Evolutionary conservation across 176 grass and related monocot genomes (phyloP).

Genomic region (Elymus sibiricus): DNA sequence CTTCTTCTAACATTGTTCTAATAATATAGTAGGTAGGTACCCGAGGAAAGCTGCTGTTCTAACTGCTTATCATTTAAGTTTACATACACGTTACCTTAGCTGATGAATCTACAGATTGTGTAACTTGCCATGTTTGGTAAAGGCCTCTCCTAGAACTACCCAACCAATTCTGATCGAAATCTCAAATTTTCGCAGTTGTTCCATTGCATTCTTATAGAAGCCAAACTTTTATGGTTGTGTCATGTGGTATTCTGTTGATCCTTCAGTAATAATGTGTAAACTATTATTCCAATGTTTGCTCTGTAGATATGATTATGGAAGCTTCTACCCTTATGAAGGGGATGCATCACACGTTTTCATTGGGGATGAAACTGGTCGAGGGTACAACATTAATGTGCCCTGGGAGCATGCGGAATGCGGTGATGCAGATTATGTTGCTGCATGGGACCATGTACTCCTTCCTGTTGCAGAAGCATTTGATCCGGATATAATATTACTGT

Average conservation of each 20-base stretch:
- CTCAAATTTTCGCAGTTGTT: background rate
- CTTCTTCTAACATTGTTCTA: background rate
- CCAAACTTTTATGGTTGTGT: background rate
- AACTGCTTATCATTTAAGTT: too few species aligned
- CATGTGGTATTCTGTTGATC: slow-evolving; percentile 9
- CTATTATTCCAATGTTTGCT: slow-evolving; percentile 21
- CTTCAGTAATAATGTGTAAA: background rate
- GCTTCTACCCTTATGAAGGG: slow-evolving; percentile 72
- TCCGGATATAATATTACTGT: slow-evolving; percentile 85
- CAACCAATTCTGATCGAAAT: background rate
- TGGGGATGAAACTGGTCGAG: slow-evolving; percentile 78
- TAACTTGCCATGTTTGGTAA: too few species aligned
- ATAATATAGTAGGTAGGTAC: background rate
- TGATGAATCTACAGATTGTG: too few species aligned
- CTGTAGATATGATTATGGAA: slow-evolving; percentile 81
- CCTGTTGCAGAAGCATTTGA: slow-evolving; percentile 68
- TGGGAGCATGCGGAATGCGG: slow-evolving; percentile 87
- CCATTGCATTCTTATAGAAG: slow-evolving; percentile 13
- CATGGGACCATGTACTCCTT: slow-evolving; percentile 85
- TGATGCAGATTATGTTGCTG: slow-evolving; percentile 88
- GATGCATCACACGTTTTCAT: slow-evolving; percentile 86
- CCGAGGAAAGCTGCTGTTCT: too few species aligned
- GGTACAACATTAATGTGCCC: slow-evolving; percentile 96
- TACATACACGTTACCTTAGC: too few species aligned
- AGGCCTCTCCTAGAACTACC: too few species aligned